Base-by-base conservation (phyloP, 2,329 filamentous ascomycete genomes). In the Paecilomyces sp. region DNA sequence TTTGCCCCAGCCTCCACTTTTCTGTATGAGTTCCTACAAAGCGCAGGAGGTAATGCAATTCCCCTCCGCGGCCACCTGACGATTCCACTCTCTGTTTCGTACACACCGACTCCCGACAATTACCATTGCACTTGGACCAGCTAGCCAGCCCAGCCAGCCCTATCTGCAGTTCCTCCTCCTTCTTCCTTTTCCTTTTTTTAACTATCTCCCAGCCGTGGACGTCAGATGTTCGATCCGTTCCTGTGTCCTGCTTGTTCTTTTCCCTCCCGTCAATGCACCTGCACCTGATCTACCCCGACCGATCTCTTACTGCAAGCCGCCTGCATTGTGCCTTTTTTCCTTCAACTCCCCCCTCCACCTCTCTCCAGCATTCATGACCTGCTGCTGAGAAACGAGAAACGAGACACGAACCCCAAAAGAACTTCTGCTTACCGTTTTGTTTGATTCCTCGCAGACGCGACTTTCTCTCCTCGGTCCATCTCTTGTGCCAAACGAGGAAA, bases 271-370 rank as follows among this genome's bases (percentile, higher is more conserved):
- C 41, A 47, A 47, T 47, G 41, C 41, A 47, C 25, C 25, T 28
- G 25, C 25, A 28, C 41, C 41, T 47, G 41, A 47, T 47, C 41
- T 18, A 6, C 41, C 41, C 41, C 41, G 18, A 18, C 18, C 41
- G 41, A 47, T 47, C 36, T 47, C 13, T 28, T 8, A 5, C 36
- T 47, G 36, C 36, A 47, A 22, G 36, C 36, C 36, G 15, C 41
- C 36, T n/a, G 13, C 12, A 22, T 8, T 54, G 50, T 62, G 55
- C 34, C 59, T 22, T 33, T 25, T 51, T 60, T 63, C 62, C 59
- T 60, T 63, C 56, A 22, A 22, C 22, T 69, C 68, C 65, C 66
- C 67, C 69, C 70, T 70, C 67, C 70, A 66, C 64, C 66, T 71
- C 67, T 70, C 71, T 70, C 56, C 47, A 52, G 53, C 18, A n/a